Base-by-base conservation (phyloP, 2,329 filamentous ascomycete species). In the Aspergillus sp. region DNA sequence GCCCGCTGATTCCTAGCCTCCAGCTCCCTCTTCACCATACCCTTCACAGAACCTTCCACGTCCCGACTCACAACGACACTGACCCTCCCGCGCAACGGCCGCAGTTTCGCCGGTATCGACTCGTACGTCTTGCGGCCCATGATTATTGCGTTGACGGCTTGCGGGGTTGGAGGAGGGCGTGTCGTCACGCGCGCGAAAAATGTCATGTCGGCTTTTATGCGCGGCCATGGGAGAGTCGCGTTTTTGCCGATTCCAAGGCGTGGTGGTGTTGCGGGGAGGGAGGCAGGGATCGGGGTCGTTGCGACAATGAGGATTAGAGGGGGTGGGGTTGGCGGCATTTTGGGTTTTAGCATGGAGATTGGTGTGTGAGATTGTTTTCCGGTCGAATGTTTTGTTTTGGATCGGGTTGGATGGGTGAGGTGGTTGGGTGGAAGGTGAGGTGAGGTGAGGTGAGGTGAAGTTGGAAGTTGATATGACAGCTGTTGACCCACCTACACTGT, bases 101-200 rank as follows among this genome's bases (percentile, higher is more conserved):
- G 78, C 64, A 93, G 89, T 44, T 75, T 78, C 5, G 74, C 62
- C 2, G 93, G 91, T 50, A 98, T 91, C 53, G 83, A 88, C 44
- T 94, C 88, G 84, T 91, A 98, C 0, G 93, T 98, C 69, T 94
- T 96, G 61, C 93, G 86, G 50, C 93, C 93, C 93, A 98, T 98
- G 57, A 98, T 85, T 44, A 97, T 87, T 12, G 87, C 86, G 66
- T 90, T 91, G 1, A 59, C 62, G 28, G 45, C 55, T 2, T 52
- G 54, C 30, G 30, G 30, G 0, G 58, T 46, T 3, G 49, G 48
- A 0, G 65, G 61, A 3, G 65, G 51, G 10, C 83, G 80, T 58
- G 86, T 88, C 3, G 91, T 97, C 36, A 95, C 85, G 49, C 90
- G 83, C 12, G 88, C 86, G 66, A 98, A 98, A 67, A 95, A 97